These are phyloP conservation scores for Phytopythium ostracodes DNA, from an alignment of 352 stramenopile species.

Conservation along the genomic window DNA sequence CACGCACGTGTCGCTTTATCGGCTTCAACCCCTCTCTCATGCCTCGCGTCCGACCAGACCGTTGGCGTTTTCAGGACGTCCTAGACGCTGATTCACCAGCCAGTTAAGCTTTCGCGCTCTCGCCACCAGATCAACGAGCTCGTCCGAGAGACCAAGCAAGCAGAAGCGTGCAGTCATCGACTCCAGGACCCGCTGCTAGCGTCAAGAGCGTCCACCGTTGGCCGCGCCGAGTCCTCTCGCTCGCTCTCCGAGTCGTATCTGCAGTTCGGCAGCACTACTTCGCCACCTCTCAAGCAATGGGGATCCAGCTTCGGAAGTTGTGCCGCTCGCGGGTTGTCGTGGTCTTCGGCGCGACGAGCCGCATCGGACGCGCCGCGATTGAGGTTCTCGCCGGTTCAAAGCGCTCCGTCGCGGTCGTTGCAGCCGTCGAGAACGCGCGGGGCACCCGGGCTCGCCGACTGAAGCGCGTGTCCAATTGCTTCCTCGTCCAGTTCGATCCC, in stretches of 20 bases:
- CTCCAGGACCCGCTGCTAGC: background rate
- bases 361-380: constrained; percentile 52
- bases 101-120: constrained; percentile 2
- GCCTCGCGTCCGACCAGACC: background rate
- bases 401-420: constrained; percentile 45
- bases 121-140: background rate
- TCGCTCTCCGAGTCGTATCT: background rate
- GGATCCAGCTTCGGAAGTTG: constrained; percentile 55
- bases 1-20: background rate
- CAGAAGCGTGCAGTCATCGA: background rate
- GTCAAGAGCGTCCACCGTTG: background rate
- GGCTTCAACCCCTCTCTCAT: background rate
- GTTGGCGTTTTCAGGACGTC: background rate
- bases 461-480: constrained; percentile 51
- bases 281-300: constrained; percentile 21
- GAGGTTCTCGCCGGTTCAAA: constrained; percentile 38
- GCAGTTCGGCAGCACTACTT: background rate
- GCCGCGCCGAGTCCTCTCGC: background rate
- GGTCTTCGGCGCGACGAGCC: constrained; percentile 71
- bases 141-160: too few species aligned
- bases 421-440: constrained; percentile 50
- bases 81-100: background rate
- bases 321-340: constrained; percentile 58
- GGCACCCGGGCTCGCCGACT: constrained; percentile 46
- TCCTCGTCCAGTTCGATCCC: constrained; percentile 58